Evolutionary conservation across 257 asterid species (phyloP), one percentile per base, ranked within the genome.

Genomic region (Solanum acaule): DNA sequence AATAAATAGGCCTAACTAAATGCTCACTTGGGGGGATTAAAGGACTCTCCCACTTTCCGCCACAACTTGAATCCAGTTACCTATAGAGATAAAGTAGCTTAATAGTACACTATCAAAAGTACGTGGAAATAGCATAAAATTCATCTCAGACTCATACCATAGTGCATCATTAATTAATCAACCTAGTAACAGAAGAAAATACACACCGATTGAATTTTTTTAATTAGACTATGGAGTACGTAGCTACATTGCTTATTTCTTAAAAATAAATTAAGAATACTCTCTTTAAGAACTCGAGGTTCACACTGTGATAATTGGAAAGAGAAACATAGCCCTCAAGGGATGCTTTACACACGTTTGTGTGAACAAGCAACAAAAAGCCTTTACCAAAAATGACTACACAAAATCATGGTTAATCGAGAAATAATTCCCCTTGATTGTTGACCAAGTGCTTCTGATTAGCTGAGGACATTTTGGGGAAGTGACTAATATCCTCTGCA

Each of bases 31-130:
- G 98, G 98, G 90, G 98, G 98, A 87, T 94, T 95, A 84, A 94
- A 95, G 35, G 98, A 96, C 90, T 95, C 99, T 87, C 98, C 99
- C 65, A 96, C 95, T 93, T 94, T 98, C 91, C 96, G 90, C 99
- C 98, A 96, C 93, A 95, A 91, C 93, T 95, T 96, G 88, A 93
- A 90, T 89, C 98, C 95, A 88, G 96, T 96, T 46, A 96, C 98
- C 99, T 95, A 91, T 10, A 33, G 3, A 72, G 33, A 33, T 33
- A 8, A 33, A 72, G 6, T 72, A 72, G 8, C 14, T 33, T 44
- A 44, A 13, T 3, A 44, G 16, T 44, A 13, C 6, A 44, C 25
- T 25, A 72, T 72, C 42, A 72, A 72, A 72, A 16, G 25, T 22
- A 72, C 6, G 0, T 34, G 25, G 3, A 16, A 72, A 72, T 72